Conservation (phyloP, 331 rosid species). For the Telfairia occidentalis region DNA sequence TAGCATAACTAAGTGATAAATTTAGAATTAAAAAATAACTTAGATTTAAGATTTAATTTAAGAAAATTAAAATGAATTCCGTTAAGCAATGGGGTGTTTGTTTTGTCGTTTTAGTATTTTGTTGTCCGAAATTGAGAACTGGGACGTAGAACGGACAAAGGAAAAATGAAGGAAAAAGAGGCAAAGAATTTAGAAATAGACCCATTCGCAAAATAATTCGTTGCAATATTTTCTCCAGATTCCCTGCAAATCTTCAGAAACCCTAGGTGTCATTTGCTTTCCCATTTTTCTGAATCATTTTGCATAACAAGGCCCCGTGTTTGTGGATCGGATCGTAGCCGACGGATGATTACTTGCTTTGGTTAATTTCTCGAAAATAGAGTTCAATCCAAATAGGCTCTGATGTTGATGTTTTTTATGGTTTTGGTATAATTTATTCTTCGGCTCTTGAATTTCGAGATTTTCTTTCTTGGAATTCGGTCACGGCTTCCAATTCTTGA, state of each 20-base stretch:
- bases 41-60: too few relatives aligned
- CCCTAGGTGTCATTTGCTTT: conserved; percentile 1
- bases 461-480: conserved; percentile 2
- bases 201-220: not conserved
- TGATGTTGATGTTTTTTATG: not conserved
- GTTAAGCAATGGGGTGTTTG: too few relatives aligned
- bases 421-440: not conserved
- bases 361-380: not conserved
- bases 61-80: too few relatives aligned
- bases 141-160: not conserved
- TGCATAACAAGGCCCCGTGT: not conserved
- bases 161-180: not conserved
- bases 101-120: not conserved
- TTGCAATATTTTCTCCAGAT: not conserved
- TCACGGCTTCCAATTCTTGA: not conserved
- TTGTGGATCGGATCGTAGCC: not conserved
- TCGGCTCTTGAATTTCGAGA: not conserved
- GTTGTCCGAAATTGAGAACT: not conserved
- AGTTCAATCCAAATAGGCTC: conserved; percentile 4
- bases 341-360: not conserved
- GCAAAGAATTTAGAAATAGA: not conserved
- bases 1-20: too few relatives aligned
- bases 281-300: not conserved
- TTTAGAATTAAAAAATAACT: too few relatives aligned
- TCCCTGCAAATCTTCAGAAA: not conserved